Evolutionary conservation across 371 early-diverging fungal genomes (phyloP), one percentile per base, ranked within the genome.

Genomic region (Globomyces sp.): DNA sequence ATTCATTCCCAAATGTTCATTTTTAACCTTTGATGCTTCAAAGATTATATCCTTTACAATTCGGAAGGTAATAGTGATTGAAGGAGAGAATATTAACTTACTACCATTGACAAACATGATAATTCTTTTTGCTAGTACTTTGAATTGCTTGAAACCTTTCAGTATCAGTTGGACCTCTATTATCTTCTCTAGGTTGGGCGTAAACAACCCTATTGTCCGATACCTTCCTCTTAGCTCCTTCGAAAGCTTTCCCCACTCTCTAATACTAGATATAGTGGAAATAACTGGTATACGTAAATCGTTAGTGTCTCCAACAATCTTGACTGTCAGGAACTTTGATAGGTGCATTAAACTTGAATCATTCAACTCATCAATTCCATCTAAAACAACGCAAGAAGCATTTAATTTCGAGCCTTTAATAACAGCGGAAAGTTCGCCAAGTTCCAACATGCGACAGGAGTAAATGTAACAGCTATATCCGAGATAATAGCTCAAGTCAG

Each of bases 211-310:
- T 5, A 73, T 63, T 4, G 72, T 72, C 5, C 78, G 70, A 64
- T 77, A 80, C 39, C 73, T 51, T 9, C 58, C 44, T 39, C 68
- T 68, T n/a, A 79, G 57, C n/a, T 50, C 68, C 43, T 58, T 66
- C 0, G 80, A 80, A 13, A 81, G 52, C 48, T 64, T 34, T 11
- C 48, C 59, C 51, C 77, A 65, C 3, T 69, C 66, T 36, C 59
- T 42, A 57, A 71, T 72, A 41, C 73, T 73, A 37, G 72, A 46
- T 55, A 72, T 74, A 55, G 77, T 76, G 0, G 68, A 69, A 57
- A 72, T 69, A 0, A 72, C 39, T 37, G 72, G 60, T 47, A 11
- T 6, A 47, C 6, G 8, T 47, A 8, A 11, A 47, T 47, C 47
- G 47, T 47, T 47, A 11, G 47, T 47, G 47, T 47, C 47, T 47